A percentile compares a stretch with the other conserved stretches of the same genome.
Evolutionary conservation across 768 basidiomycete genomes (phyloP).

Genomic region (Imleria badia): DNA sequence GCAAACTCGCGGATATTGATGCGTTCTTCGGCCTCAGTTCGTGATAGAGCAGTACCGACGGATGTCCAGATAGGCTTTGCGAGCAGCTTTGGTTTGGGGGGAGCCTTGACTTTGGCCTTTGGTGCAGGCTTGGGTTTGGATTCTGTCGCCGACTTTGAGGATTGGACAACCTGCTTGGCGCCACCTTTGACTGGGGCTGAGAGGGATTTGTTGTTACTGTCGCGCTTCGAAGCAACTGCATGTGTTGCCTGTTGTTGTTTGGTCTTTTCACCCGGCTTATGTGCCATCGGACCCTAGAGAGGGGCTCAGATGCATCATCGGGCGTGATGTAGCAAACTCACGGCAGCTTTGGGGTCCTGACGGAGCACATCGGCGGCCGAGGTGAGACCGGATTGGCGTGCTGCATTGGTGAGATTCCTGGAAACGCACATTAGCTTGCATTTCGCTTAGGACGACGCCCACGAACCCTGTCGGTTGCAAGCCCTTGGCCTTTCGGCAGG

Average conservation of each 20-base stretch:
- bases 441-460: not conserved
- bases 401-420: constrained; percentile 40
- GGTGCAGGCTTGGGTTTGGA: constrained; percentile 19
- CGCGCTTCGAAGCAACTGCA: not conserved
- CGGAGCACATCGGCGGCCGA: constrained; percentile 41
- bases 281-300: constrained; percentile 29
- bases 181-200: constrained; percentile 12
- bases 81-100: constrained; percentile 38
- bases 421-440: constrained; percentile 8
- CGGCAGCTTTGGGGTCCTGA: constrained; percentile 33
- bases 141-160: constrained; percentile 9
- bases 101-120: constrained; percentile 27
- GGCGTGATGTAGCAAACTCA: constrained; percentile 13
- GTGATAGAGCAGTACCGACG: constrained; percentile 43
- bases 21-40: constrained; percentile 54
- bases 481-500: constrained; percentile 64
- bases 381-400: constrained; percentile 37
- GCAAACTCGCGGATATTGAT: constrained; percentile 76
- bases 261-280: constrained; percentile 19
- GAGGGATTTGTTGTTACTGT: constrained; percentile 3
- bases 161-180: constrained; percentile 3
- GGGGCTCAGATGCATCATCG: constrained; percentile 7
- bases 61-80: constrained; percentile 54
- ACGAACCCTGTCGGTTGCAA: constrained; percentile 59
- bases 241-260: constrained; percentile 10